phyloP scores from a whole-genome alignment of 805 yeast species.

The Ogataea pini region DNA sequence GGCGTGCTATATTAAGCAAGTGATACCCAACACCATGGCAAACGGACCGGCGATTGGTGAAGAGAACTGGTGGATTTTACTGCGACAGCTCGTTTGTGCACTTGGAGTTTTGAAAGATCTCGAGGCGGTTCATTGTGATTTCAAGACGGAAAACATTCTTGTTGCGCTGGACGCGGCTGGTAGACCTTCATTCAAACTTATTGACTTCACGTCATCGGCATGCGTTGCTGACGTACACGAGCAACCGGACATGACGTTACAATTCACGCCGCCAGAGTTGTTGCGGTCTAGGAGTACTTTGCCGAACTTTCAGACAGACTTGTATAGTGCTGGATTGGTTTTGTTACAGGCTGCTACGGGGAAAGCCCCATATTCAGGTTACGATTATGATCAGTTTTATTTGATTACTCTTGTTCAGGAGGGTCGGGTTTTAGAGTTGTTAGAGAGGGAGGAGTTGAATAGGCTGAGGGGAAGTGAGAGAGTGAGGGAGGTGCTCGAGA shows the following conservation, averaged over 20 bases:
- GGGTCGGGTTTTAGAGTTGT: slow-evolving; percentile 35
- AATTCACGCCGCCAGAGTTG: slow-evolving; percentile 51
- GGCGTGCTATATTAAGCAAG: slow-evolving; percentile 22
- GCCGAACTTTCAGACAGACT: slow-evolving; percentile 42
- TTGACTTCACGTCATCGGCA: slow-evolving; percentile 48
- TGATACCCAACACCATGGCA: background rate
- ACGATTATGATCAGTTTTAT: slow-evolving; percentile 32
- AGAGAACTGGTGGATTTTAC: slow-evolving; percentile 36
- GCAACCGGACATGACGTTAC: slow-evolving; percentile 39
- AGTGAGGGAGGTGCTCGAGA: slow-evolving; percentile 26
- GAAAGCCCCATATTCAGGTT: slow-evolving; percentile 41
- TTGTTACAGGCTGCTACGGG: slow-evolving; percentile 49
- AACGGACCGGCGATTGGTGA: slow-evolving; percentile 24
- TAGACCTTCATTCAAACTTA: slow-evolving; percentile 38
- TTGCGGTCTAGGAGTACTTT: slow-evolving; percentile 25
- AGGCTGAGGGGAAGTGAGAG: slow-evolving; percentile 24
- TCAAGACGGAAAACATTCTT: slow-evolving; percentile 48
- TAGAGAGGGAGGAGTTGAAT: slow-evolving; percentile 29
- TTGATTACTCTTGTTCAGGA: slow-evolving; percentile 37
- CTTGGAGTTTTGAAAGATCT: slow-evolving; percentile 30
- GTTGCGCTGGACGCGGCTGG: slow-evolving; percentile 26
- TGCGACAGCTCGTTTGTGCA: slow-evolving; percentile 29
- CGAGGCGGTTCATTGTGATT: slow-evolving; percentile 46
- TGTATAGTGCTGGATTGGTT: slow-evolving; percentile 48
- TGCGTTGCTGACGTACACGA: slow-evolving; percentile 21